Percentiles rank a stretch among this genome's conserved stretches.
phyloP scores from a whole-genome alignment of 2,329 filamentous ascomycete species.

The Aspergillus sp. region DNA sequence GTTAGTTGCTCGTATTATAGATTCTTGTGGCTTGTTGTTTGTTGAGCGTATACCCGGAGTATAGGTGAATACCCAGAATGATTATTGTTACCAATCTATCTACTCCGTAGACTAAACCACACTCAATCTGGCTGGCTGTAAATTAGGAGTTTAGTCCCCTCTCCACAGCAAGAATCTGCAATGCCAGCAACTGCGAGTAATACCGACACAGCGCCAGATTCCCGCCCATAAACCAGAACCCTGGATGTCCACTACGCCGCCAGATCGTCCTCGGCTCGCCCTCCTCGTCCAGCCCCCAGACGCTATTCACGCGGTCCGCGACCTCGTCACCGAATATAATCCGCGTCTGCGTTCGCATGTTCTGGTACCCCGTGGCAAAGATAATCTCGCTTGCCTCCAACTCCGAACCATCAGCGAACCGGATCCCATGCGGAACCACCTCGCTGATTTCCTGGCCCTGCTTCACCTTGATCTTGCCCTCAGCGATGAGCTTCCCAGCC shows the following conservation, averaged over 20 bases:
- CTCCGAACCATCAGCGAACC: conserved; percentile 58
- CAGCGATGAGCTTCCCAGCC: conserved; percentile 59
- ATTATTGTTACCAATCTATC: too few species aligned
- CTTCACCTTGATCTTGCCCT: conserved; percentile 66
- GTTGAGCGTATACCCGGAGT: background rate
- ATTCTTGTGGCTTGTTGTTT: background rate
- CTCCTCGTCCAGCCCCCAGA: conserved; percentile 62
- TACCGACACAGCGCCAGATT: conserved; percentile 65
- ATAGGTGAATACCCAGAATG: background rate
- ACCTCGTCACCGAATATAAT: conserved; percentile 63
- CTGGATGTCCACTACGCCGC: conserved; percentile 61
- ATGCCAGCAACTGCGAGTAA: conserved; percentile 55
- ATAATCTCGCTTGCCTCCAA: conserved; percentile 66
- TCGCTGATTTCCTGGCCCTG: conserved; percentile 59
- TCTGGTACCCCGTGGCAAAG: conserved; percentile 61
- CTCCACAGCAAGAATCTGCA: conserved; percentile 51
- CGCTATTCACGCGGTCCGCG: conserved; percentile 57
- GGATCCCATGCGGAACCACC: conserved; percentile 51
- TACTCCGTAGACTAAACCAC: background rate
- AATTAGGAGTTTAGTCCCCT: conserved; percentile 17
- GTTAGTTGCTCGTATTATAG: background rate
- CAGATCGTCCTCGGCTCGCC: conserved; percentile 61
- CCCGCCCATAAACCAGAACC: conserved; percentile 68
- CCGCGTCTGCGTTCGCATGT: conserved; percentile 65
- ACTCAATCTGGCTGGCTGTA: background rate